These are phyloP conservation scores for Fraxinus angustifolia DNA, from an alignment of 305 asterid genomes.

Conservation along the genomic window DNA sequence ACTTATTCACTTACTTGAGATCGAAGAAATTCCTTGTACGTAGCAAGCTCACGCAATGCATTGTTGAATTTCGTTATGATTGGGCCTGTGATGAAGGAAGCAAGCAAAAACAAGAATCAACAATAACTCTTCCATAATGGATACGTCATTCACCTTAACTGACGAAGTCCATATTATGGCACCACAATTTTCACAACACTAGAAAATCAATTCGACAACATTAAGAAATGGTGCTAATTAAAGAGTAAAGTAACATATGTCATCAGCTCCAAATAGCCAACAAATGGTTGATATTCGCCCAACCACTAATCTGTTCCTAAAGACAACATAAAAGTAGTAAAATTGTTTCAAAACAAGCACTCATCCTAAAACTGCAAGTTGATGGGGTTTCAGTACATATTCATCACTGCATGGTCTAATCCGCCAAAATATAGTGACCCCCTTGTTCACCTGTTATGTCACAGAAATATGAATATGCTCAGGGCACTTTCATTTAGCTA, in stretches of 20 bases:
- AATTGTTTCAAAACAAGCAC: background rate
- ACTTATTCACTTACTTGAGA: constrained; percentile 67
- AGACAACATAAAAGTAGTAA: background rate
- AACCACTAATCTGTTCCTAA: background rate
- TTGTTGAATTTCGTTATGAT: constrained; percentile 71
- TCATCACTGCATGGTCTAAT: background rate
- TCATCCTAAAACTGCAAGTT: background rate
- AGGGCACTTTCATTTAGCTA: background rate
- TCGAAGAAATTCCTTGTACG: constrained; percentile 95
- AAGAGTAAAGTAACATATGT: background rate
- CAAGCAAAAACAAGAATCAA: constrained; percentile 23
- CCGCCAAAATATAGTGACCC: background rate
- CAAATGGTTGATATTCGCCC: background rate
- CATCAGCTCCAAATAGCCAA: background rate
- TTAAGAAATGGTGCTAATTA: background rate
- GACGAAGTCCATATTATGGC: background rate
- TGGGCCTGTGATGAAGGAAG: constrained; percentile 60
- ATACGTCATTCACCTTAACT: background rate
- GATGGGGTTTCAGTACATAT: background rate
- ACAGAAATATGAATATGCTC: background rate
- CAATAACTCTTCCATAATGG: background rate
- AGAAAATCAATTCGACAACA: background rate
- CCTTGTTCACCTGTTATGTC: background rate
- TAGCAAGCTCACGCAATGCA: constrained; percentile 77
- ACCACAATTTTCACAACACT: background rate